Conservation (phyloP, 805 yeast genomes). For the Wickerhamiella azymoides region DNA sequence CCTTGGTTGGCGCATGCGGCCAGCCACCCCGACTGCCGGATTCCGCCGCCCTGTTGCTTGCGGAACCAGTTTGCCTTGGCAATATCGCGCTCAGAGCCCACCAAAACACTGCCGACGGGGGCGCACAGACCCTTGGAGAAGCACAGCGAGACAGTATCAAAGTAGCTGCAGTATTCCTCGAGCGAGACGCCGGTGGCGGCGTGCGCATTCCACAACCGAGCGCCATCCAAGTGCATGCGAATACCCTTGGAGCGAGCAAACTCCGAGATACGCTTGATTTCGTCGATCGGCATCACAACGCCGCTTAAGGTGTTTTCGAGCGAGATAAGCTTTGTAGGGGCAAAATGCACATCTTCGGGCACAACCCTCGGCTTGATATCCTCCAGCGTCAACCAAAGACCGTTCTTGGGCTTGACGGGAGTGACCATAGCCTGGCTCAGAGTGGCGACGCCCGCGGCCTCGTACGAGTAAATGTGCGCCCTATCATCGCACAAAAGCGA, state of each 20-base stretch:
- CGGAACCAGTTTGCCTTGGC: slow-evolving; percentile 69
- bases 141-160: slow-evolving; percentile 84
- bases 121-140: slow-evolving; percentile 85
- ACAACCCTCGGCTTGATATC: slow-evolving; percentile 54
- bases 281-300: slow-evolving; percentile 63
- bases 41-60: slow-evolving; percentile 89
- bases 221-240: slow-evolving; percentile 79
- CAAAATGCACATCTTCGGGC: slow-evolving; percentile 73
- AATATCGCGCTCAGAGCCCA: slow-evolving; percentile 47
- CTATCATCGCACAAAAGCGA: slow-evolving; percentile 77
- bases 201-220: slow-evolving; percentile 87
- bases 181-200: slow-evolving; percentile 57
- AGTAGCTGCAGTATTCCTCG: slow-evolving; percentile 54
- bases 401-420: slow-evolving; percentile 68
- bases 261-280: slow-evolving; percentile 50
- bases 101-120: slow-evolving; percentile 81
- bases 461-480: slow-evolving; percentile 69
- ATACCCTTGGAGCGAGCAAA: slow-evolving; percentile 52
- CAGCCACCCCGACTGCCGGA: slow-evolving; percentile 75
- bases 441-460: slow-evolving; percentile 85
- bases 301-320: slow-evolving; percentile 87
- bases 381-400: slow-evolving; percentile 61
- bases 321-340: slow-evolving; percentile 75
- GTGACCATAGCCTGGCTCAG: slow-evolving; percentile 85
- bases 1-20: slow-evolving; percentile 72